phyloP scores from a whole-genome alignment of 2,329 filamentous ascomycete species.

The Aspergillus floridensis region DNA sequence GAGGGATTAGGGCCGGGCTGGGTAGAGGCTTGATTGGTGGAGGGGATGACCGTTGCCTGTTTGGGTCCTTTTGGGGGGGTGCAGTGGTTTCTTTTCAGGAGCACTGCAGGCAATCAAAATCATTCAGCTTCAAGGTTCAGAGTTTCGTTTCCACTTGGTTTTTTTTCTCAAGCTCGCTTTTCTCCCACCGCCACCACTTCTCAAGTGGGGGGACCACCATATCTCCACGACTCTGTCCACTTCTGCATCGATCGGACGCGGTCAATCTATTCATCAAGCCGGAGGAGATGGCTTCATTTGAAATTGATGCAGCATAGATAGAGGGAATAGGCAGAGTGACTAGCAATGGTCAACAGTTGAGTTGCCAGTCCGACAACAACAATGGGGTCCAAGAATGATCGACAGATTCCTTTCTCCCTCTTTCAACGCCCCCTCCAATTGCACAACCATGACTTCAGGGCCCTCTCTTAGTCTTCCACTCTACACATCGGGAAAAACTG shows the following conservation, averaged over 20 bases:
- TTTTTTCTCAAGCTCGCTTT: not conserved
- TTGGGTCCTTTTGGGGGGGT: not conserved
- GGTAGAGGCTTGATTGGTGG: not conserved
- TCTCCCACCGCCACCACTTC: not conserved
- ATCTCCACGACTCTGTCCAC: not conserved
- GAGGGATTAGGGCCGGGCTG: not conserved
- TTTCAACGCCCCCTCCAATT: not conserved
- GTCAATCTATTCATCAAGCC: not conserved
- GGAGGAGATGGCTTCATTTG: not conserved
- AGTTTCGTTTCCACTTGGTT: too few species aligned
- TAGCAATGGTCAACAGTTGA: too few species aligned
- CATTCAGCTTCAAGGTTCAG: too few species aligned
- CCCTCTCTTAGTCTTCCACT: not conserved
- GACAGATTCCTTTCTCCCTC: not conserved
- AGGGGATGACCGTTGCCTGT: not conserved
- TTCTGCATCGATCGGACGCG: not conserved
- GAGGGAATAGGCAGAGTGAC: too few species aligned
- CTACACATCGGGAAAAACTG: not conserved
- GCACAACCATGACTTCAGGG: conserved; percentile 1
- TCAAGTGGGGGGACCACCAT: not conserved
- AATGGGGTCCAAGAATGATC: conserved; percentile 4
- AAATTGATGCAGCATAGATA: too few species aligned
- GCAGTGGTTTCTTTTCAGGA: not conserved
- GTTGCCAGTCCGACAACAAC: conserved; percentile 3
- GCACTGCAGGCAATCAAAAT: too few species aligned